Conservation (phyloP, 495 filamentous ascomycete species). For the Hypoxylon perforatum region DNA sequence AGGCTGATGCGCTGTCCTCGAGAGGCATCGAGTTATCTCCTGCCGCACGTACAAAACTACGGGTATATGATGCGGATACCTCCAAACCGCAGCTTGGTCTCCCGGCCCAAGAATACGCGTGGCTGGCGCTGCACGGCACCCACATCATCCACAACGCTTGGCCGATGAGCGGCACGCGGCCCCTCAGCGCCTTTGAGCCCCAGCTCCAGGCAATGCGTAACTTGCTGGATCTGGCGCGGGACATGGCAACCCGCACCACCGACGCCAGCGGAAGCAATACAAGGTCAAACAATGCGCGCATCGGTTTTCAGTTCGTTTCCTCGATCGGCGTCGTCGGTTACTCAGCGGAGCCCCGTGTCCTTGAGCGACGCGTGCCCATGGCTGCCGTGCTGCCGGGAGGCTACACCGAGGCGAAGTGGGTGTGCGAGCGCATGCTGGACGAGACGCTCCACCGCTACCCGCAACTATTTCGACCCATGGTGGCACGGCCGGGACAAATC, state of each 20-base stretch:
- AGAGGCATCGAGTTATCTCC: conserved; percentile 47
- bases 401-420: conserved; percentile 8
- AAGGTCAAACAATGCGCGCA: too few species aligned
- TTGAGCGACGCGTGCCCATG: background rate
- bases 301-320: conserved; percentile 59
- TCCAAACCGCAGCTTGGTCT: conserved; percentile 59
- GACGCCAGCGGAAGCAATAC: too few species aligned
- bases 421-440: conserved; percentile 14
- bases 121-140: conserved; percentile 51
- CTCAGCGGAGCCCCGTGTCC: conserved; percentile 21
- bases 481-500: conserved; percentile 56
- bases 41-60: conserved; percentile 49
- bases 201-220: conserved; percentile 59
- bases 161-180: conserved; percentile 55
- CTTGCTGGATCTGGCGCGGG: conserved; percentile 53
- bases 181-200: conserved; percentile 52
- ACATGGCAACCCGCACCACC: conserved; percentile 23
- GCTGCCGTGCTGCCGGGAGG: background rate
- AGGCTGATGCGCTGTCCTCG: conserved; percentile 46
- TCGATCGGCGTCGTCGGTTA: conserved; percentile 59
- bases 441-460: conserved; percentile 34
- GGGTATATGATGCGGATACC: conserved; percentile 57
- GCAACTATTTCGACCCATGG: conserved; percentile 50
- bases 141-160: conserved; percentile 68
- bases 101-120: conserved; percentile 44